Conservation (phyloP, 805 yeast genomes). For the Cyberlindnera xishuangbannaensis region DNA sequence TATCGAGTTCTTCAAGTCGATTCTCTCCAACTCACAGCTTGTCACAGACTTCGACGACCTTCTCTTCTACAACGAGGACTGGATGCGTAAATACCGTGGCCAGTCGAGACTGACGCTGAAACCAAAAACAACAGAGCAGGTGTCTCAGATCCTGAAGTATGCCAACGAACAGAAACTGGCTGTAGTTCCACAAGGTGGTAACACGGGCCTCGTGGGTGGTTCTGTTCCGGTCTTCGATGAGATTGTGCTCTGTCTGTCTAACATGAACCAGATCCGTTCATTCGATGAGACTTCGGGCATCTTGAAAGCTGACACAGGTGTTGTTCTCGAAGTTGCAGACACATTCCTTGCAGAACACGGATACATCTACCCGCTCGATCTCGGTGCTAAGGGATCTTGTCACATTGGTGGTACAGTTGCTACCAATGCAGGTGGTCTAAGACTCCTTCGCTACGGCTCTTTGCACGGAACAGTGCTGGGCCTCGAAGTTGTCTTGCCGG, state of each 20-base stretch:
- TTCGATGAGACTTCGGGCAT: conserved; percentile 83
- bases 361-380: conserved; percentile 85
- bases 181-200: conserved; percentile 95
- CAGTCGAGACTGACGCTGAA: conserved; percentile 73
- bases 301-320: conserved; percentile 85
- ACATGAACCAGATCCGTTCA: conserved; percentile 70
- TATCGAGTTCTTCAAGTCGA: conserved; percentile 49
- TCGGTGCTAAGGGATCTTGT: conserved; percentile 97
- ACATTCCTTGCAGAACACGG: conserved; percentile 71
- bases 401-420: conserved; percentile 94
- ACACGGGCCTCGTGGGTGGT: conserved; percentile 95
- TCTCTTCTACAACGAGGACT: conserved; percentile 74
- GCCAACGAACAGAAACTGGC: conserved; percentile 76
- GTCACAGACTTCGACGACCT: conserved; percentile 59
- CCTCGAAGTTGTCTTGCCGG: conserved; percentile 85
- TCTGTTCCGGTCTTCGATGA: conserved; percentile 91
- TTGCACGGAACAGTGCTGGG: conserved; percentile 91
- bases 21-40: conserved; percentile 46
- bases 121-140: conserved; percentile 77
- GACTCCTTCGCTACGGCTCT: conserved; percentile 84
- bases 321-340: conserved; percentile 83
- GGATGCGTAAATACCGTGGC: conserved; percentile 94
- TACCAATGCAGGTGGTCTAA: conserved; percentile 92
- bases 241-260: conserved; percentile 63
- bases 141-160: conserved; percentile 68